These are phyloP conservation scores for Fusarium siculi DNA, from an alignment of 2,329 filamentous ascomycete genomes.

Conservation along the genomic window DNA sequence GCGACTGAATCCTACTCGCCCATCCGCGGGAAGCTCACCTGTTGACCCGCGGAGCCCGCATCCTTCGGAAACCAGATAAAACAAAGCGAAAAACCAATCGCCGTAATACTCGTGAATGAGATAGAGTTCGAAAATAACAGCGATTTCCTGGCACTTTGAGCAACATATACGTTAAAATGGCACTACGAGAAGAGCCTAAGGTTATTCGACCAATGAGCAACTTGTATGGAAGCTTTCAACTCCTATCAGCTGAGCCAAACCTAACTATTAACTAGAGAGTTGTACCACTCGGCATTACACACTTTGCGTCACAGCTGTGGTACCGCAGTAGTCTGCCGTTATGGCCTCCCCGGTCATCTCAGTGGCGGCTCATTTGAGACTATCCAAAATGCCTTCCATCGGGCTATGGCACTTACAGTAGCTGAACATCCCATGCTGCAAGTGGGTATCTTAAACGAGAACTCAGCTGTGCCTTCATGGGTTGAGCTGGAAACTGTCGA, in stretches of 20 bases:
- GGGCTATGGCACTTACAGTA: conserved; percentile 33
- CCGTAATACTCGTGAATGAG: background rate
- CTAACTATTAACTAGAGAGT: conserved; percentile 19
- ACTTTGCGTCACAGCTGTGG: conserved; percentile 34
- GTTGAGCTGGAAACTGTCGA: conserved; percentile 22
- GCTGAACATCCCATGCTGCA: conserved; percentile 33
- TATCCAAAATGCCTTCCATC: conserved; percentile 11
- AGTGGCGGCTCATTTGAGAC: background rate
- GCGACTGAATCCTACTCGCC: conserved; percentile 8
- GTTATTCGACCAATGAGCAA: conserved; percentile 37
- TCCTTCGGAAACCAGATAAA: conserved; percentile 14
- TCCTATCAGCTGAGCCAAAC: background rate
- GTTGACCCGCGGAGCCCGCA: conserved; percentile 26
- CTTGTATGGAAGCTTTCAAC: conserved; percentile 16
- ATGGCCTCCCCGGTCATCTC: conserved; percentile 23
- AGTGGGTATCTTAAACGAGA: conserved; percentile 34
- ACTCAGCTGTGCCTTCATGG: conserved; percentile 34
- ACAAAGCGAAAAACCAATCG: background rate
- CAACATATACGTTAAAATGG: conserved; percentile 6
- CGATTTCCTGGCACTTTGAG: background rate
- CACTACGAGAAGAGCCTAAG: conserved; percentile 3
- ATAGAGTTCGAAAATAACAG: background rate
- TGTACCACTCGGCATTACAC: conserved; percentile 32
- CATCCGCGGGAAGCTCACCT: conserved; percentile 17
- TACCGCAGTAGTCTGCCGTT: conserved; percentile 24